These are phyloP conservation scores for Eragrostis curvula DNA, from an alignment of 176 grass and related monocot genomes.

Conservation along the genomic window DNA sequence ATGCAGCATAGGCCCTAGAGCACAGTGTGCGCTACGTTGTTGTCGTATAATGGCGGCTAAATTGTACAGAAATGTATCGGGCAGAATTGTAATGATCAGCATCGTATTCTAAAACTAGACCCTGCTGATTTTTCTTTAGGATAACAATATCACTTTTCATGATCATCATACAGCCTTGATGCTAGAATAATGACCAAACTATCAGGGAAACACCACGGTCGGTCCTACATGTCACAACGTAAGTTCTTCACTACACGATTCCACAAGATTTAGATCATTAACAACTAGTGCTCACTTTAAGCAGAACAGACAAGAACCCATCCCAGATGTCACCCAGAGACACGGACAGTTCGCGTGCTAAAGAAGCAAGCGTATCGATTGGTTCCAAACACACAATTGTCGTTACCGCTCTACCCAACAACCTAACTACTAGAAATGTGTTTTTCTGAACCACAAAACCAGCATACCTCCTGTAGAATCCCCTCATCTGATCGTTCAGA, in stretches of 20 bases:
- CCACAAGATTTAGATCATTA: too few relatives aligned
- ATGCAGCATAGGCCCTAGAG: background rate
- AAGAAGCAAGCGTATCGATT: background rate
- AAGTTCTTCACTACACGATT: too few relatives aligned
- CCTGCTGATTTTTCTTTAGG: background rate
- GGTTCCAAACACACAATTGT: background rate
- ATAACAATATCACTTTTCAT: background rate
- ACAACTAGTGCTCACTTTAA: background rate
- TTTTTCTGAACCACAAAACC: background rate
- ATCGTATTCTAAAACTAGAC: background rate
- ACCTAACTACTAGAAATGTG: too few relatives aligned
- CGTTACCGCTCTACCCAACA: background rate
- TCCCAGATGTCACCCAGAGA: background rate
- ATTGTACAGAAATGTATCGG: background rate
- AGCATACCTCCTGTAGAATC: conserved; percentile 74
- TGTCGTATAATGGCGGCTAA: background rate
- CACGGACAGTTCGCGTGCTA: background rate
- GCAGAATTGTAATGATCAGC: too few relatives aligned
- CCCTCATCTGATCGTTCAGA: conserved; percentile 79
- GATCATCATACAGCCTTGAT: too few relatives aligned
- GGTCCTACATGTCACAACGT: background rate
- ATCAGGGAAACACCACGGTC: background rate
- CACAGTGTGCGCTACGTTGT: background rate
- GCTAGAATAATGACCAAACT: background rate
- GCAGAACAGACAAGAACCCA: background rate